Conservation (phyloP, 75 land plant genomes). For the Sequoiadendron giganteum region DNA sequence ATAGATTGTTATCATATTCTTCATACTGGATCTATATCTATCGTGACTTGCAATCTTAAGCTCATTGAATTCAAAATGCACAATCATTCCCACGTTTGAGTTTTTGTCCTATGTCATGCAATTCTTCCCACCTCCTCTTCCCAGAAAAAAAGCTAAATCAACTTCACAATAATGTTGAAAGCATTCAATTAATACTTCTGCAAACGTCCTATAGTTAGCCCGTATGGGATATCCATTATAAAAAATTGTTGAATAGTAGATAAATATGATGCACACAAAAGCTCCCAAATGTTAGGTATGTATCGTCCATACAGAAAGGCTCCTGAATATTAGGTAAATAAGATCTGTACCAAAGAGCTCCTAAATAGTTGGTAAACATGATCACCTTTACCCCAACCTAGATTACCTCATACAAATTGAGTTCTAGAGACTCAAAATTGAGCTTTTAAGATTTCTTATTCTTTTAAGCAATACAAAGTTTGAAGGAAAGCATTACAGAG, state of each 20-base stretch:
- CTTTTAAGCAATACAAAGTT: not conserved
- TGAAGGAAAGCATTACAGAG: not conserved
- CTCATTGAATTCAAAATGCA: not conserved
- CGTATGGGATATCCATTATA: not conserved
- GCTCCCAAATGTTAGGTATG: no score
- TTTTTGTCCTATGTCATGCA: not conserved
- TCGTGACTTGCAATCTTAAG: not conserved
- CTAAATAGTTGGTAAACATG: not conserved
- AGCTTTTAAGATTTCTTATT: not conserved
- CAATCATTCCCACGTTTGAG: not conserved
- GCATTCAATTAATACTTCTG: not conserved
- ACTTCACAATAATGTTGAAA: not conserved
- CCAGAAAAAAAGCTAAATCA: no score
- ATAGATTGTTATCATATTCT: not conserved
- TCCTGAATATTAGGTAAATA: no score
- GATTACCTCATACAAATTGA: not conserved
- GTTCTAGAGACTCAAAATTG: no score
- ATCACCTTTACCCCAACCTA: not conserved
- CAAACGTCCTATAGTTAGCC: not conserved
- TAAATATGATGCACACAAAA: no score
- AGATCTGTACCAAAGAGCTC: not conserved
- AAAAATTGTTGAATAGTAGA: not conserved
- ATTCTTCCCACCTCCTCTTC: not conserved
- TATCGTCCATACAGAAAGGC: not conserved
- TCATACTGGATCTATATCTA: not conserved